Conservation (phyloP, 108 stramenopile species). For the Ochromonas danica region DNA sequence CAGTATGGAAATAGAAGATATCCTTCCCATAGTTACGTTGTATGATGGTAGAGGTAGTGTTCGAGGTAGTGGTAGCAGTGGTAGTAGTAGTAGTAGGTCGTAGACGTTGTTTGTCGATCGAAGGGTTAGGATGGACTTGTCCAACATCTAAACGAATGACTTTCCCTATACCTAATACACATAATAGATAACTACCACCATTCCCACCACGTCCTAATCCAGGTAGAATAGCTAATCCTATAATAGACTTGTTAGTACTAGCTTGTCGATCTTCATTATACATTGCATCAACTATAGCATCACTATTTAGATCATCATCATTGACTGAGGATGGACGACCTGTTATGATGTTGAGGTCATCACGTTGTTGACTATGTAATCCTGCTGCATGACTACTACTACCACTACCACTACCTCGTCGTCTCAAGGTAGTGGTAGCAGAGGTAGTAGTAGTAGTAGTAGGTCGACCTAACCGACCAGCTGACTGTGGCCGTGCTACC, state of each 20-base stretch:
- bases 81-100: not conserved
- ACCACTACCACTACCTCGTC: too few relatives aligned
- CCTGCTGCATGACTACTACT: too few relatives aligned
- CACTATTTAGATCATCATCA: not conserved
- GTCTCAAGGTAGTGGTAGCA: too few relatives aligned
- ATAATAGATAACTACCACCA: not conserved
- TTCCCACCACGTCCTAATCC: not conserved
- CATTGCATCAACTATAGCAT: not conserved
- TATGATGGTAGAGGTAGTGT: not conserved
- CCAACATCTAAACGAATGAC: not conserved
- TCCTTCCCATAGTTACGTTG: not conserved
- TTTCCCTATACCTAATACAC: not conserved
- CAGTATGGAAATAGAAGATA: conserved; percentile 3
- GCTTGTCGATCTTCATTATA: not conserved
- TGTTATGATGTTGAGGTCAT: too few relatives aligned
- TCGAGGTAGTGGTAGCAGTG: not conserved
- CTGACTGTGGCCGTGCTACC: too few relatives aligned
- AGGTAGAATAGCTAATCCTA: not conserved
- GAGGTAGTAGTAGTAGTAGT: too few relatives aligned
- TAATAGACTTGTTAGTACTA: not conserved
- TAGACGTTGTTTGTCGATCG: not conserved
- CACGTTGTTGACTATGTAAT: too few relatives aligned
- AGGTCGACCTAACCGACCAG: too few relatives aligned
- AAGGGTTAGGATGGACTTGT: not conserved
- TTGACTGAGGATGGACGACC: too few relatives aligned